phyloP scores from a whole-genome alignment of 2,329 filamentous ascomycete species.

The Fusarium papillatum region DNA sequence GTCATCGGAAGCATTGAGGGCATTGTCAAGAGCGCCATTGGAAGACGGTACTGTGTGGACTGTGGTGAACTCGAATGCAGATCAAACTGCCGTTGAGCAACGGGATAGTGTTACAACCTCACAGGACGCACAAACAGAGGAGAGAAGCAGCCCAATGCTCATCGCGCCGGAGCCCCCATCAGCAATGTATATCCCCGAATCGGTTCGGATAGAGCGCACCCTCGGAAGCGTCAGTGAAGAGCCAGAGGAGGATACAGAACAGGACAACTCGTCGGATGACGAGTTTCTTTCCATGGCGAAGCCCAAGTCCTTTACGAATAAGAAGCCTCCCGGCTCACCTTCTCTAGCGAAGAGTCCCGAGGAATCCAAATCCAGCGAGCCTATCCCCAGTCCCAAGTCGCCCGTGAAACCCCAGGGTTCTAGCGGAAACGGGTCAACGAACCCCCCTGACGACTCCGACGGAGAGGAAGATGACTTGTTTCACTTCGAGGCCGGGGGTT shows the following conservation, averaged over 20 bases:
- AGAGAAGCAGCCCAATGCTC: constrained; percentile 11
- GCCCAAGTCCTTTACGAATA: constrained; percentile 47
- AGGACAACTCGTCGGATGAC: constrained; percentile 54
- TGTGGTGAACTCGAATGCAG: constrained; percentile 56
- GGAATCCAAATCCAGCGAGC: constrained; percentile 12
- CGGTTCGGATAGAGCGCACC: constrained; percentile 33
- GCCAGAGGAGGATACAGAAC: constrained; percentile 41
- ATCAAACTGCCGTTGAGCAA: constrained; percentile 40
- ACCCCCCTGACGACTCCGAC: constrained; percentile 23
- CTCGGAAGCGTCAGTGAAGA: constrained; percentile 44
- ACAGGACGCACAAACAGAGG: constrained; percentile 7
- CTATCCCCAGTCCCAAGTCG: constrained; percentile 8
- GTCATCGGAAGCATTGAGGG: constrained; percentile 67
- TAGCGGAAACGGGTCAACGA: constrained; percentile 1
- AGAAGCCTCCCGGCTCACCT: constrained; percentile 37
- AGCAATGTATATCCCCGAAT: constrained; percentile 24
- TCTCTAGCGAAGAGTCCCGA: constrained; percentile 25
- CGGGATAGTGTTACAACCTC: constrained; percentile 26
- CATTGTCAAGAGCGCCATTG: constrained; percentile 64
- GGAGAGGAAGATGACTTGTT: constrained; percentile 58
- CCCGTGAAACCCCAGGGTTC: constrained; percentile 11
- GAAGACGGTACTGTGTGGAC: constrained; percentile 66
- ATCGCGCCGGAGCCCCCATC: constrained; percentile 36
- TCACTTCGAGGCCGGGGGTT: constrained; percentile 57
- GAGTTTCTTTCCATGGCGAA: constrained; percentile 57